Evolutionary conservation across 148 eudicot species (phyloP).

Genomic region (Talinum fruticosum): DNA sequence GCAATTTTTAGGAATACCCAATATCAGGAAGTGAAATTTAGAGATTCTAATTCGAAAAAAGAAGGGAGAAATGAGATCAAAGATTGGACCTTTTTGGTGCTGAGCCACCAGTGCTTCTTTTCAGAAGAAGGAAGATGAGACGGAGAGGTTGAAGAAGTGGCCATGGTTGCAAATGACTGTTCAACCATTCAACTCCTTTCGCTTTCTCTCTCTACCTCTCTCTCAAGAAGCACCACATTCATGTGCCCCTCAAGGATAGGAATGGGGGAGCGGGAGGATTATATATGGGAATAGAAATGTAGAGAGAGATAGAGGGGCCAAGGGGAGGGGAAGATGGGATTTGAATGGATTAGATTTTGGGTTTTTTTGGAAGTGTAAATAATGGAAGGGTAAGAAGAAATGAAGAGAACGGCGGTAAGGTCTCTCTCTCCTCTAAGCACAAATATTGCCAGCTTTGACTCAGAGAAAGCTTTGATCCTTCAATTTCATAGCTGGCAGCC

Average conservation of each 20-base stretch:
- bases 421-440: constrained; percentile 12
- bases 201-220: neutral
- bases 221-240: constrained; percentile 22
- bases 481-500: constrained; percentile 81
- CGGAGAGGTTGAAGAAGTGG: constrained; percentile 32
- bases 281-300: constrained; percentile 14
- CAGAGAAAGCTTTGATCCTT: constrained; percentile 64
- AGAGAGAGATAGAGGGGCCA: neutral
- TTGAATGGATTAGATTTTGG: constrained; percentile 16
- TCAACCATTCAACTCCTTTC: constrained; percentile 29
- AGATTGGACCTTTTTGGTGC: constrained; percentile 70
- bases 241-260: constrained; percentile 8
- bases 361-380: neutral
- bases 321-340: constrained; percentile 2
- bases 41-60: constrained; percentile 1
- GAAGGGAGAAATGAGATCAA: constrained; percentile 1
- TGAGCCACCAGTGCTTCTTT: constrained; percentile 93
- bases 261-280: constrained; percentile 1
- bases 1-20: neutral
- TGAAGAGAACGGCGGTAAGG: neutral
- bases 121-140: constrained; percentile 47
- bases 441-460: constrained; percentile 44
- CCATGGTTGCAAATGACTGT: constrained; percentile 40
- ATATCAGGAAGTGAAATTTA: constrained; percentile 1
- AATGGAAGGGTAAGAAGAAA: neutral